Base-by-base conservation (phyloP, 1,284 basidiomycete genomes). In the Sporisorium reilianum region DNA sequence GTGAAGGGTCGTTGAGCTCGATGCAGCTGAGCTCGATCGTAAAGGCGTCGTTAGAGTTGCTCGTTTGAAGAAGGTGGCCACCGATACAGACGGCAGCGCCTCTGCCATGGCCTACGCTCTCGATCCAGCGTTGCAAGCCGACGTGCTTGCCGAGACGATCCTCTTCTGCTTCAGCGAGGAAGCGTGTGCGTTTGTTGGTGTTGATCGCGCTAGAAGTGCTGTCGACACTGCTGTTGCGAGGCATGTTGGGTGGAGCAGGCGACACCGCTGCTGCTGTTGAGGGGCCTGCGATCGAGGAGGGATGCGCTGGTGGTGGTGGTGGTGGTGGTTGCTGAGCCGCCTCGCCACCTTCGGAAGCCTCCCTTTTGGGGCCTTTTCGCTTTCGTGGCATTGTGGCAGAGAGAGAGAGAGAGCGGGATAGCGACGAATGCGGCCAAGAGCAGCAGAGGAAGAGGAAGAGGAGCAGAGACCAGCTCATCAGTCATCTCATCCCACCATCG, bases 41-140 rank as follows among this genome's bases (percentile, higher is more conserved):
- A 20, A 66, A 64, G 16, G 38, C 5, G 8, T 41, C 18, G 3
- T 5, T 9, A 3, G 42, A 40, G 4, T 46, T 26, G 5, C 14
- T 34, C 5, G 54, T 46, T 36, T 52, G 38, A 16, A 40, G 28
- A 3, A 72, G 53, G 23, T 64, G 38, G 20, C 52, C 71, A 26
- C 57, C 59, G 44, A 75, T 38, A 56, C 72, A 66, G 18, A 66
- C 67, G 6, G 72, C 72, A 10, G 72, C 72, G 18, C 72, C 72
- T 60, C 72, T 62, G 28, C 72, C 72, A n/a, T 75, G 53, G 22
- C 55, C 54, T 14, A 75, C 40, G 16, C 56, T 53, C 30, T 75
- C 59, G 14, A 69, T 25, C 66, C 66, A 75, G 23, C 63, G 58
- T 9, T 63, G 55, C 23, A 70, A 44, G 7, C 55, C 44, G 23